Base-by-base conservation (phyloP, 768 basidiomycete species). In the Boletellus ananas region DNA sequence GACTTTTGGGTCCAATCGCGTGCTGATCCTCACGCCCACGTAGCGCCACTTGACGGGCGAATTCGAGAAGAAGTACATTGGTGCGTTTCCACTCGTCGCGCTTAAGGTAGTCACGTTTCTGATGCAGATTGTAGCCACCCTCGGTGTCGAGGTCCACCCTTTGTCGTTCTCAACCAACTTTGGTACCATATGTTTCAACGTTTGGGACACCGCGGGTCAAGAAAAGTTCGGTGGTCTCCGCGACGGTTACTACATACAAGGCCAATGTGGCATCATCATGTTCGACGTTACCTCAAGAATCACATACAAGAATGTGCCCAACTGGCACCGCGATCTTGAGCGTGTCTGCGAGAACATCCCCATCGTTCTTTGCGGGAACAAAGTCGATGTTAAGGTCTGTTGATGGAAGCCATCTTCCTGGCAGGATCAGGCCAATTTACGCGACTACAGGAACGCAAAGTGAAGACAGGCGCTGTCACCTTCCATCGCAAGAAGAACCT, bases 401-500 rank as follows among this genome's bases (percentile, higher is more conserved):
- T 31, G 36, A 39, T 36, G 27, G 37, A 41, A 27, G 27, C 16
- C n/a, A 38, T 13, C 34, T 31, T 25, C 23, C 23, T 16, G 42
- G 14, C 27, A 29, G 21, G 33, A 39, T 50, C 44, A 44, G 48
- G 41, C 45, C 55, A 33, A 56, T 29, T 21, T 25, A 13, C 34
- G 38, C 38, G 33, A 56, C 49, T n/a, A 51, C 64, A 97, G 95
- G 96, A 99, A 74, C 93, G 96, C 56, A 99, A 99, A 82, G 96
- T 99, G 60, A 99, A 98, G 81, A 98, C 95, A 20, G 91, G 91
- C 44, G 84, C 87, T 37, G 96, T 99, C 54, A 99, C 96, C 39
- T 99, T 99, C 87, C 96, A 98, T 80, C 82, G 96, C 68, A 99
- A 99, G 90, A 99, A 99, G 82, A 97, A 95, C 74, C 81, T 99